Evolutionary conservation across 805 yeast genomes (phyloP).

Genomic region (Yamadazyma endophytica): DNA sequence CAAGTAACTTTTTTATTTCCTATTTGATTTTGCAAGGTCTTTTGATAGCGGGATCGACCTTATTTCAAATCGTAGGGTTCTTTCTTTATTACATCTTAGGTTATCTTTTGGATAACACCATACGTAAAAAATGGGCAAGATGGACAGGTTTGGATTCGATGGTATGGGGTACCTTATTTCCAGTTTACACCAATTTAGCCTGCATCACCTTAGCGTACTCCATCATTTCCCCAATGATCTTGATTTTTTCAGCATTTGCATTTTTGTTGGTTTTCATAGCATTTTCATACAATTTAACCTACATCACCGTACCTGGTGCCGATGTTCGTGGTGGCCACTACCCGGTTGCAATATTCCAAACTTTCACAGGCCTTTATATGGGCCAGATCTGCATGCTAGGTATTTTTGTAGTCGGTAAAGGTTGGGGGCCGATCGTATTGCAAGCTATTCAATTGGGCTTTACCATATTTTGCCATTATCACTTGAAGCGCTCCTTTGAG

Average conservation of each 20-base stretch:
- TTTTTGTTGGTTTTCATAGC: constrained; percentile 74
- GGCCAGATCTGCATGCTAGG: constrained; percentile 87
- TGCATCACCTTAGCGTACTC: constrained; percentile 66
- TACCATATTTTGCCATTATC: constrained; percentile 67
- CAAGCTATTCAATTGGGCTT: constrained; percentile 61
- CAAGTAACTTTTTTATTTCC: constrained; percentile 70
- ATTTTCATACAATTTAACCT: constrained; percentile 71
- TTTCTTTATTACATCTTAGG: constrained; percentile 60
- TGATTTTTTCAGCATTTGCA: constrained; percentile 68
- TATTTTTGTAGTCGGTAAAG: constrained; percentile 81
- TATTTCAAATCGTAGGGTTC: constrained; percentile 59
- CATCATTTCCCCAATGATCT: constrained; percentile 76
- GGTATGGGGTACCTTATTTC: constrained; percentile 75
- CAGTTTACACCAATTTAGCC: constrained; percentile 68
- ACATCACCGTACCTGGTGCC: constrained; percentile 61
- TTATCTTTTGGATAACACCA: constrained; percentile 52
- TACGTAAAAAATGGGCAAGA: constrained; percentile 63
- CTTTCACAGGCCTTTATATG: constrained; percentile 80
- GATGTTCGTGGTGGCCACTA: constrained; percentile 81
- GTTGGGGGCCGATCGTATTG: constrained; percentile 90
- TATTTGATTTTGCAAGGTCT: constrained; percentile 69
- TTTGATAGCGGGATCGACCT: constrained; percentile 58
- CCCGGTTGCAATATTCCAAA: constrained; percentile 85
- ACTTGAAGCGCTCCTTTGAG: constrained; percentile 63
- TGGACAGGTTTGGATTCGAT: constrained; percentile 50